Percentiles rank a stretch among this genome's conserved stretches.
phyloP scores from a whole-genome alignment of 208 protist genomes.

The Crithidia fasciculata region DNA sequence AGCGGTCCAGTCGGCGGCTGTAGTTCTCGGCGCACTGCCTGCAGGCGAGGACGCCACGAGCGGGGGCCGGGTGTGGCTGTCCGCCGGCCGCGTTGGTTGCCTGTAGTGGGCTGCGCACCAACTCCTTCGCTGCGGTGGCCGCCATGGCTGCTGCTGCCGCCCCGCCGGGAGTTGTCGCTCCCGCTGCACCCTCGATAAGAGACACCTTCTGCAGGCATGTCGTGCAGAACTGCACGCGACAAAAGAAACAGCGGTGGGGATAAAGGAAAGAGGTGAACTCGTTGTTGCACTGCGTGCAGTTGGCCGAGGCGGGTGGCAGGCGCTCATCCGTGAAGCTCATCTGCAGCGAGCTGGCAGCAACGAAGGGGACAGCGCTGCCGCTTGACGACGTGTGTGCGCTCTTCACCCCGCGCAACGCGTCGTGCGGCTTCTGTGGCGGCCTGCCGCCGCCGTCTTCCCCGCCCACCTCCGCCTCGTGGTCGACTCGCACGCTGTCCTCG shows the following conservation, averaged over 20 bases:
- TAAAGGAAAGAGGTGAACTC: constrained; percentile 69
- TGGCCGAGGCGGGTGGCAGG: constrained; percentile 35
- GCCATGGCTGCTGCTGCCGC: not conserved
- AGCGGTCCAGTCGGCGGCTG: constrained; percentile 44
- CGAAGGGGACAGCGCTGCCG: not conserved
- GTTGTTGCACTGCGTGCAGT: constrained; percentile 62
- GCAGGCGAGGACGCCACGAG: constrained; percentile 43
- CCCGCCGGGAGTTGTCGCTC: not conserved
- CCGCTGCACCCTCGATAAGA: constrained; percentile 2
- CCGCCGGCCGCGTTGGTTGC: not conserved
- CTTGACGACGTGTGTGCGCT: not conserved
- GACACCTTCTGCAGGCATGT: constrained; percentile 52
- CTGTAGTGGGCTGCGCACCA: not conserved
- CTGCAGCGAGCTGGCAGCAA: constrained; percentile 4
- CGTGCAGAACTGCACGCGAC: constrained; percentile 62
- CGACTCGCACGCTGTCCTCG: not conserved
- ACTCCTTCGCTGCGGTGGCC: not conserved
- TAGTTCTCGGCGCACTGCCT: constrained; percentile 73
- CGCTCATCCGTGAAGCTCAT: constrained; percentile 41
- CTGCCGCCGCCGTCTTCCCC: not conserved
- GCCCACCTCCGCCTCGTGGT: not conserved
- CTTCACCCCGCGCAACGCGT: not conserved
- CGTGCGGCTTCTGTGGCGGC: not conserved
- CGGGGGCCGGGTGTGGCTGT: not conserved
- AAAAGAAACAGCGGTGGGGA: constrained; percentile 76